A percentile compares a stretch with the other conserved stretches of the same genome.
phyloP scores from a whole-genome alignment of 495 filamentous ascomycete species.

The Amniculicola lignicola region DNA sequence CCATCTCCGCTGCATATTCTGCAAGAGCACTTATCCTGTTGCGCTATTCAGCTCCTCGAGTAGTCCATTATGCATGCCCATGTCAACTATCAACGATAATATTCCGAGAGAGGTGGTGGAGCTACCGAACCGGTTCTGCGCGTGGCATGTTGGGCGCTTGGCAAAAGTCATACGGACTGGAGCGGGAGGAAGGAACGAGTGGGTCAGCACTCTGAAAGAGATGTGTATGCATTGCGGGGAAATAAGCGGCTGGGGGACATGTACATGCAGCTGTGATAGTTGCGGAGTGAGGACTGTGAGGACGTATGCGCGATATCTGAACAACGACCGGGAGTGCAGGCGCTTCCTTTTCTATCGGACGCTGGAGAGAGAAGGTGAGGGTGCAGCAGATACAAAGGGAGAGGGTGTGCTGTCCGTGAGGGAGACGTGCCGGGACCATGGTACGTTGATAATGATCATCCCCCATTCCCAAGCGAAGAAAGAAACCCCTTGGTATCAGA shows the following conservation, averaged over 20 bases:
- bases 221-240: constrained; percentile 36
- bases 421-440: constrained; percentile 13
- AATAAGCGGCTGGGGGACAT: constrained; percentile 25
- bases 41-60: constrained; percentile 19
- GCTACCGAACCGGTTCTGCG: constrained; percentile 14
- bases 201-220: constrained; percentile 14
- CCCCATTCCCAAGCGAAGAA: too few species aligned
- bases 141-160: constrained; percentile 25
- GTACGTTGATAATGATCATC: too few species aligned
- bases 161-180: constrained; percentile 7
- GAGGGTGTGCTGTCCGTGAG: constrained; percentile 12
- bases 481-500: constrained; percentile 1
- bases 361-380: neutral
- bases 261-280: constrained; percentile 26
- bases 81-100: neutral
- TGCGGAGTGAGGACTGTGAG: constrained; percentile 20
- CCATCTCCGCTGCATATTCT: constrained; percentile 28
- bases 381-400: neutral
- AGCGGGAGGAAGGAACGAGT: constrained; percentile 22
- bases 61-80: constrained; percentile 15
- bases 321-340: constrained; percentile 22
- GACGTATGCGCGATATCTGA: constrained; percentile 31
- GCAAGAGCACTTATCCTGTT: constrained; percentile 24
- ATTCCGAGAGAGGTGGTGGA: constrained; percentile 9
- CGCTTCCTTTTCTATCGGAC: constrained; percentile 12